phyloP scores from a whole-genome alignment of 2,329 filamentous ascomycete species.

The Trichoderma endophyticum region DNA sequence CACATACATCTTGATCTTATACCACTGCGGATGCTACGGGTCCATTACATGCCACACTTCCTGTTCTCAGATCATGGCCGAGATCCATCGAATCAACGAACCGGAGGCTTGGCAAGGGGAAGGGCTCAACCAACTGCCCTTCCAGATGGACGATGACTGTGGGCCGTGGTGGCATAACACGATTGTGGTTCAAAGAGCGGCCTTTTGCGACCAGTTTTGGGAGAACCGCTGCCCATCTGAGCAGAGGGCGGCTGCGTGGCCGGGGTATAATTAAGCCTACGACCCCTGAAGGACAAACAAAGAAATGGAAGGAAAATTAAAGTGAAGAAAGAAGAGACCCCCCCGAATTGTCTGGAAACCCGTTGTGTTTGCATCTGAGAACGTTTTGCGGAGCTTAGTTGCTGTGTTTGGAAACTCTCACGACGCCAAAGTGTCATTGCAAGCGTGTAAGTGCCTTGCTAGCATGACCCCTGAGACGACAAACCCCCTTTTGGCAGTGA shows the following conservation, averaged over 20 bases:
- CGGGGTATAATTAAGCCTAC: not conserved
- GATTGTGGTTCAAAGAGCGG: not conserved
- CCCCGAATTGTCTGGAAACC: not conserved
- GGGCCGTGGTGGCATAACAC: slow-evolving; percentile 25
- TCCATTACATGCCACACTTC: slow-evolving; percentile 25
- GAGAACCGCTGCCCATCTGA: slow-evolving; percentile 1
- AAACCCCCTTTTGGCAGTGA: not conserved
- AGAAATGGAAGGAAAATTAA: not conserved
- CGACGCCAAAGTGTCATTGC: not conserved
- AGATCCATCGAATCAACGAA: slow-evolving; percentile 31
- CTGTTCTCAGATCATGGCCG: slow-evolving; percentile 25
- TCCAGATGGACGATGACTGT: slow-evolving; percentile 26
- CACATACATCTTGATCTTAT: slow-evolving; percentile 27
- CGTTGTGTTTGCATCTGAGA: not conserved
- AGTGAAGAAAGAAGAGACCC: not conserved
- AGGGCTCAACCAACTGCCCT: slow-evolving; percentile 25
- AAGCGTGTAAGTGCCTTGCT: not conserved
- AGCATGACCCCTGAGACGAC: not conserved
- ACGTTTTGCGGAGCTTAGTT: not conserved
- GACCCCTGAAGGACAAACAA: not conserved
- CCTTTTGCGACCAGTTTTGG: slow-evolving; percentile 16
- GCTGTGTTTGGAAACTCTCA: not conserved
- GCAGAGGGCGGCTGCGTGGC: not conserved
- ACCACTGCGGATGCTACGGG: slow-evolving; percentile 29
- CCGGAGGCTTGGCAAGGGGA: slow-evolving; percentile 26